Base-by-base conservation (phyloP, 139 green algal genomes). In the Volvox reticuliferus region DNA sequence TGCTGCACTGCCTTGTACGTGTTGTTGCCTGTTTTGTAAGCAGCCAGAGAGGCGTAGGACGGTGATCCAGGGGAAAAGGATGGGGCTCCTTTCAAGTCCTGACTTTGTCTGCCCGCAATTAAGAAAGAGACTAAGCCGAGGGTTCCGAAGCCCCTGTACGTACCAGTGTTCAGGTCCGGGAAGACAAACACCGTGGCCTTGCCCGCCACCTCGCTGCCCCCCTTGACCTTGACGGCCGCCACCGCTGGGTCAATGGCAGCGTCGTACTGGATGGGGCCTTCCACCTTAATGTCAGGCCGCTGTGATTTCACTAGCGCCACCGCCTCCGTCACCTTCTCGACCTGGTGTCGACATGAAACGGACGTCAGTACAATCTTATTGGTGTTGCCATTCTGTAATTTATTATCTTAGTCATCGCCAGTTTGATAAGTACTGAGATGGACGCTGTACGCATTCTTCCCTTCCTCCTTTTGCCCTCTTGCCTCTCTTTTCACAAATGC, bases 101-200 rank as follows among this genome's bases (percentile, higher is more conserved):
- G 9, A 9, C 44, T 55, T 55, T 55, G 44, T 55, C 9, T 55
- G 44, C 44, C 44, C 9, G 5, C 5, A 55, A 55, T 5, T 9
- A 55, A 5, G 44, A 55, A 9, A 14, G 5, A 55, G 44, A 55
- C 44, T 14, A 55, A 55, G 44, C 44, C 9, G 14, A 75, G 67
- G 67, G 67, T 26, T 75, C 12, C 67, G 67, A 3, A 75, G 24
- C 28, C 33, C 73, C 73, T 28, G 82, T 28, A 24, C 65, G 6
- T 73, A 94, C 91, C 97, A 0, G 97, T 98, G 92, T 99, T 98
- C 35, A 99, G 95, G 89, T 99, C 97, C 0, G 97, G 97, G 96
- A 99, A 99, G 28, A 99, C 95, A 88, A 96, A 96, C 17, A 99
- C 97, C 2, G 91, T 98, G 35, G 97, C 97, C 75, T 94, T 90